Base-by-base conservation (phyloP, 768 basidiomycete species). In the Trametes villosa region DNA sequence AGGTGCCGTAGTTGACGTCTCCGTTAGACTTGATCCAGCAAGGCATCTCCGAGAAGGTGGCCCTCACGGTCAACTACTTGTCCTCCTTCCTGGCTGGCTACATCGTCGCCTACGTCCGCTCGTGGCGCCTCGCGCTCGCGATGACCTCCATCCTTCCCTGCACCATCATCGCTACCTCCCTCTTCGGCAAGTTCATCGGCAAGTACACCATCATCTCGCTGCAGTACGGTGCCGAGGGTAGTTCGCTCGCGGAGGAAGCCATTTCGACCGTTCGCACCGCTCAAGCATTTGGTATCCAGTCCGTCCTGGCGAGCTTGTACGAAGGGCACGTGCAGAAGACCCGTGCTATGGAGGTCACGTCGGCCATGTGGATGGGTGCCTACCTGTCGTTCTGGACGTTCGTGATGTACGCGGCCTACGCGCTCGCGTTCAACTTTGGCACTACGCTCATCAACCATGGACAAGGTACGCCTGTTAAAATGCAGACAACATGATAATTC, bases 11-110 rank as follows among this genome's bases (percentile, higher is more conserved):
- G 9, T 15, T n/a, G 34, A 24, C 41, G 11, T 31, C 49, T 29
- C 46, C 22, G 20, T 12, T 52, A 92, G 89, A 96, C 77, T 74
- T 96, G 42, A 86, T 97, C 2, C 95, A 96, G 68, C 89, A 92
- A 73, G 94, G 93, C 20, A 91, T 91, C 3, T 91, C 89, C 0
- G 95, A 97, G 74, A 96, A 96, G 71, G 87, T 95, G 8, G 84
- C 91, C 0, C 74, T 92, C 40, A 80, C 82, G 7, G 78, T 83
- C 54, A 83, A 77, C 69, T 92, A 88, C 70, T 26, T 88, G 7
- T 65, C 82, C 2, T 86, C 92, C 0, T 96, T 96, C 73, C 36
- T 88, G 26, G 83, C 87, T 20, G 94, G 93, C 77, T 96, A 94
- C 74, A 70, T 87, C 50, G 79, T 94, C 24, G 89, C 87, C 0